A percentile compares a stretch with the other conserved stretches of the same genome.
Conservation (phyloP, 495 filamentous ascomycete genomes). For the Glarea lozoyensis region DNA sequence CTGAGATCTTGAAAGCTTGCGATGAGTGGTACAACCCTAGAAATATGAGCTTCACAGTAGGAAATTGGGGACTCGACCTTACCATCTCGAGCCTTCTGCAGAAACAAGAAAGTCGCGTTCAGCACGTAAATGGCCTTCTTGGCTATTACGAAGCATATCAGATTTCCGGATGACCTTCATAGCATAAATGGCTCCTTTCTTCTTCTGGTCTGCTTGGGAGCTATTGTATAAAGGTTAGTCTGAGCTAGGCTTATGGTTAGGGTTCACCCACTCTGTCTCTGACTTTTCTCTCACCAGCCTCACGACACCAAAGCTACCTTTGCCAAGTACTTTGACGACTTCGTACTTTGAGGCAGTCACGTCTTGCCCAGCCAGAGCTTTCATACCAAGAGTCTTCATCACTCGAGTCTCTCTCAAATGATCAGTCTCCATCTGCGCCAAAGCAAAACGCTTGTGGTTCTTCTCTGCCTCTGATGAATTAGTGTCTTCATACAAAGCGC, state of each 20-base stretch:
- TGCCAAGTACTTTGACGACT: conserved; percentile 75
- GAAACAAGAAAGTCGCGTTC: conserved; percentile 87
- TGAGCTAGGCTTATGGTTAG: background rate
- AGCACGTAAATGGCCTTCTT: conserved; percentile 86
- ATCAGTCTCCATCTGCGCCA: conserved; percentile 57
- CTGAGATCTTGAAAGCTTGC: conserved; percentile 79
- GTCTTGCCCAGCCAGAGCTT: conserved; percentile 12
- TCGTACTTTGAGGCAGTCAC: conserved; percentile 57
- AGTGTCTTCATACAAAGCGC: conserved; percentile 41
- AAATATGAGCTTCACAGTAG: background rate
- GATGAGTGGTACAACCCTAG: conserved; percentile 71
- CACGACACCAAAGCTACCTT: conserved; percentile 91
- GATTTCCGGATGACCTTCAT: conserved; percentile 97
- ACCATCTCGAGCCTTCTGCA: conserved; percentile 73
- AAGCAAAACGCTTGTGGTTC: conserved; percentile 42
- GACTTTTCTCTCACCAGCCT: conserved; percentile 65
- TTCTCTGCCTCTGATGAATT: conserved; percentile 48
- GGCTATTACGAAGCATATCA: conserved; percentile 78
- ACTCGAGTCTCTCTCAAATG: conserved; percentile 67
- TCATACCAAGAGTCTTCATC: conserved; percentile 43
- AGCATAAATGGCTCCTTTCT: conserved; percentile 59
- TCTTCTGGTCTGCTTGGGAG: conserved; percentile 8
- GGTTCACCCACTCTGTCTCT: conserved; percentile 7
- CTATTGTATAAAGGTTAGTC: background rate
- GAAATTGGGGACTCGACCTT: conserved; percentile 7